Base-by-base conservation (phyloP, 2,329 filamentous ascomycete genomes). In the Aspergillus novoparasiticus region DNA sequence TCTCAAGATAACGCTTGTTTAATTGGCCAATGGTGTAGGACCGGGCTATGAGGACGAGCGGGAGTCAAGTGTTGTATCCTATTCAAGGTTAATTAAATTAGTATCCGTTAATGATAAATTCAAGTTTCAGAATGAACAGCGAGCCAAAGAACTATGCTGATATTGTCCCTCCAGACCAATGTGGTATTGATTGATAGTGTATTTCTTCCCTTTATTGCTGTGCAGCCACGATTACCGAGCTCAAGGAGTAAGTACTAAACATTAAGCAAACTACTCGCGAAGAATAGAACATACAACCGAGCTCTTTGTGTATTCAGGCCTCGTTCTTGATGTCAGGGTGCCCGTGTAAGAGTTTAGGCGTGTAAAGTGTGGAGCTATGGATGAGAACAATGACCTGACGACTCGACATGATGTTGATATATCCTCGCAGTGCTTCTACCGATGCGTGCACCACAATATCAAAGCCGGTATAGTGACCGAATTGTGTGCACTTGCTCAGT, bases 341-440 rank as follows among this genome's bases (percentile, higher is more conserved):
- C 93, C 97, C 84, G 98, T 98, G 94, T 94, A 98, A 84, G 94
- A 98, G 84, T 89, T 98, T 71, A 89, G 94, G 73, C 90, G 94
- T 86, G 94, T 98, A 57, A 88, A 94, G 76, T 93, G 89, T 81
- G 94, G 94, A 83, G 94, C 94, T 64, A 97, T 97, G 93, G 90
- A 93, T 77, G 94, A 98, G 87, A 86, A 88, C 68, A 89, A 92
- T 76, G 89, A 90, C 70, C 95, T 32, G 23, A 26, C 23, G 23
- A 26, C 23, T 4, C 23, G 23, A 26, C 23, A 99, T 81, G 93
- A 96, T 78, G 91, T 98, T 62, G 36, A 41, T 41, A 6, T 41
- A 41, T 19, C 36, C 9, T 19, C 16, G 16, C 16, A 41, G 19
- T 19, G 3, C 19, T 41, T 8, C 14, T 9, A 41, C 16, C 16